Conservation (phyloP, 257 asterid species). For the Buddleja alternifolia region DNA sequence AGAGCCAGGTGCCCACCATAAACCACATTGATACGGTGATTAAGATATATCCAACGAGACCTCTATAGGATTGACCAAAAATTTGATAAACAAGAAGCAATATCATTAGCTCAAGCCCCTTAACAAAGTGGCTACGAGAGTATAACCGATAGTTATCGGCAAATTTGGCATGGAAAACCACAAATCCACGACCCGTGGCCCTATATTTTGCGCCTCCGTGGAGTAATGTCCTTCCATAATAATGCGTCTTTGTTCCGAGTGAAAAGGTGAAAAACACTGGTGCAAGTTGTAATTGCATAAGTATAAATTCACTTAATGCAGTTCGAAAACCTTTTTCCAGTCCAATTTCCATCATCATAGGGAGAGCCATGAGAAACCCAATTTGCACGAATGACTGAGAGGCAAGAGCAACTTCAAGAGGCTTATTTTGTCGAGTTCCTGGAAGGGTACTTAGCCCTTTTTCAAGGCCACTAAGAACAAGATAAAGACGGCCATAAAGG, state of each 20-base stretch:
- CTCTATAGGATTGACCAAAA: slow-evolving; percentile 43
- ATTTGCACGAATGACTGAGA: slow-evolving; percentile 48
- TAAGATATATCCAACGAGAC: slow-evolving; percentile 39
- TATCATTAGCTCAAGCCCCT: slow-evolving; percentile 46
- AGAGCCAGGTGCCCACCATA: slow-evolving; percentile 52
- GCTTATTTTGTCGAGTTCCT: slow-evolving; percentile 37
- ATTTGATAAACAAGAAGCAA: slow-evolving; percentile 45
- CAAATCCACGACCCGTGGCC: slow-evolving; percentile 50
- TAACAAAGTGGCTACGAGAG: slow-evolving; percentile 49
- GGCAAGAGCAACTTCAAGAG: slow-evolving; percentile 49
- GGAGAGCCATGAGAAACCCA: slow-evolving; percentile 49
- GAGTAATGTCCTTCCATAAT: slow-evolving; percentile 44
- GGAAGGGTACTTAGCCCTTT: slow-evolving; percentile 37
- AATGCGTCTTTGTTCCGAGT: slow-evolving; percentile 46
- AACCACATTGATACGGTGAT: slow-evolving; percentile 48
- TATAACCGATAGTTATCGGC: slow-evolving; percentile 48
- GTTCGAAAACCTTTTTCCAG: slow-evolving; percentile 46
- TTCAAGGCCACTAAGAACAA: slow-evolving; percentile 49
- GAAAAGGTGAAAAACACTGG: slow-evolving; percentile 47
- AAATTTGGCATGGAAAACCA: slow-evolving; percentile 47
- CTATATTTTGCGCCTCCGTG: slow-evolving; percentile 50
- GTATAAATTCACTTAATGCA: slow-evolving; percentile 44
- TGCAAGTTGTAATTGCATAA: slow-evolving; percentile 51
- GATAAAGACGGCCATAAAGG: slow-evolving; percentile 51
- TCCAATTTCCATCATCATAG: slow-evolving; percentile 55